Evolutionary conservation across 768 basidiomycete species (phyloP).

Genomic region (Amanita jacksonii): DNA sequence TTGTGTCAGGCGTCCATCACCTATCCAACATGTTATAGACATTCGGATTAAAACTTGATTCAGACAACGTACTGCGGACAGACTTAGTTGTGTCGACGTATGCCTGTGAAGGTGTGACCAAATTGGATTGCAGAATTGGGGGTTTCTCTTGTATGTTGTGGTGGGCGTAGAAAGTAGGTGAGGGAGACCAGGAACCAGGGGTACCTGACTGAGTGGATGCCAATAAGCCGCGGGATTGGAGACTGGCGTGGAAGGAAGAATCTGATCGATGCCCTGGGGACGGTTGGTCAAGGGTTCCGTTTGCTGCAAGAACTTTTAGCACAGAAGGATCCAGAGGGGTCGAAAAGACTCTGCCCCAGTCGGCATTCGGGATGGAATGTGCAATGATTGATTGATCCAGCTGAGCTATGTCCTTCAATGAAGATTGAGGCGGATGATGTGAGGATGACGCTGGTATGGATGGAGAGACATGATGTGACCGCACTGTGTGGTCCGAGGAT

Average conservation of each 20-base stretch:
- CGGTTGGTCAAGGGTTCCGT: conserved; percentile 37
- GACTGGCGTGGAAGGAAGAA: conserved; percentile 19
- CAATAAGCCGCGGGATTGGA: background rate
- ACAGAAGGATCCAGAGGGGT: conserved; percentile 49
- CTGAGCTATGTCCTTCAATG: conserved; percentile 5
- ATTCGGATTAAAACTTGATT: background rate
- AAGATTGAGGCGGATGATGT: conserved; percentile 5
- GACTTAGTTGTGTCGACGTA: conserved; percentile 13
- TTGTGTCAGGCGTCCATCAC: conserved; percentile 7
- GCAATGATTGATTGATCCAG: conserved; percentile 10
- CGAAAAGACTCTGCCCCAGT: conserved; percentile 55
- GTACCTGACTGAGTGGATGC: background rate
- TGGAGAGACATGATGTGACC: conserved; percentile 1
- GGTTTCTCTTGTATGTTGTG: conserved; percentile 18
- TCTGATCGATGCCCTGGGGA: conserved; percentile 24
- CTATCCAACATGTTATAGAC: conserved; percentile 1
- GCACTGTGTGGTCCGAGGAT: background rate
- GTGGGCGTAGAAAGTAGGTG: conserved; percentile 14
- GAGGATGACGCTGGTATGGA: conserved; percentile 8
- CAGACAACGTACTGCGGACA: conserved; percentile 15
- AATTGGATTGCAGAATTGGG: conserved; percentile 21
- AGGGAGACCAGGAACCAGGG: conserved; percentile 21
- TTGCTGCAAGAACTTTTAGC: conserved; percentile 53
- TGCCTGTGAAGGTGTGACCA: conserved; percentile 16
- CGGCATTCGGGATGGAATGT: conserved; percentile 20